phyloP scores from a whole-genome alignment of 192 early-diverging fungal genomes.

The Obelidium mucronatum region DNA sequence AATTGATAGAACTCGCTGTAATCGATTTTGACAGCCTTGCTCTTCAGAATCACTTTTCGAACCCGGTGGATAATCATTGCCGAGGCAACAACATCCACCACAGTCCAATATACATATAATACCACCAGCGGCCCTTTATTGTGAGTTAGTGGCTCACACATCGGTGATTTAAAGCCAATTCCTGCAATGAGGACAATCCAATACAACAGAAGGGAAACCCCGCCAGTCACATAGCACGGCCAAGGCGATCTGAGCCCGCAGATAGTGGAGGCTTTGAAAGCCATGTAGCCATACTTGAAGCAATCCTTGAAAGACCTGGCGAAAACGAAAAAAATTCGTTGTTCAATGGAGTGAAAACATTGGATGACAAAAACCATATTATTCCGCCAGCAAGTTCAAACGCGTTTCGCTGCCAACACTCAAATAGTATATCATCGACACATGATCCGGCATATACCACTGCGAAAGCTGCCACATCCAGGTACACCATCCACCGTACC shows the following conservation, averaged over 20 bases:
- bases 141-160: background rate
- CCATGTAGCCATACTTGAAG: conserved; percentile 19
- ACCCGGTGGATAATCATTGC: background rate
- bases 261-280: conserved; percentile 14
- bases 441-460: conserved; percentile 7
- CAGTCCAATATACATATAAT: conserved; percentile 16
- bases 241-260: background rate
- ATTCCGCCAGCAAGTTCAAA: conserved; percentile 6
- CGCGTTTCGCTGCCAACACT: conserved; percentile 14
- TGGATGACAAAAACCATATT: background rate
- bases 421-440: background rate
- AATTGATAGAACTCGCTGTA: background rate
- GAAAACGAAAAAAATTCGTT: background rate
- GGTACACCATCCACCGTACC: conserved; percentile 28
- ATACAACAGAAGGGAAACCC: background rate
- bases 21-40: background rate
- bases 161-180: background rate
- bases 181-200: conserved; percentile 1
- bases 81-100: conserved; percentile 8
- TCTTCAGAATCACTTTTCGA: background rate
- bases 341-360: background rate
- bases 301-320: conserved; percentile 7
- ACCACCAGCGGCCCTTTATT: background rate
- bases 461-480: conserved; percentile 6
- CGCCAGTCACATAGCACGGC: background rate